Evolutionary conservation across 495 filamentous ascomycete genomes (phyloP).

Genomic region (Sordaria brevicollis): DNA sequence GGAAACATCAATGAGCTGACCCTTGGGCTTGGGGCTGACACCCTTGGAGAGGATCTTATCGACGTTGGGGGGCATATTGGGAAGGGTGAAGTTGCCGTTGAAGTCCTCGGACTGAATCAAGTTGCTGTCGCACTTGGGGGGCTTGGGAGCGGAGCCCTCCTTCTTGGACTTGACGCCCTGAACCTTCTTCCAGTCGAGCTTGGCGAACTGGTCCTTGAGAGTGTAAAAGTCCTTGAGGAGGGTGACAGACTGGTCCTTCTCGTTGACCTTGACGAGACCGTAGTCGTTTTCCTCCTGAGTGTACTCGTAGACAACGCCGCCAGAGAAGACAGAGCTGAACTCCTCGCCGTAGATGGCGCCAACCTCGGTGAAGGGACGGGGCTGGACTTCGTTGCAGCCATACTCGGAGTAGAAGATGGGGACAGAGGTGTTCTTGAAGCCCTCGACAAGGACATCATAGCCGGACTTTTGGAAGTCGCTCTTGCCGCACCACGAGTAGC

Average conservation of each 20-base stretch:
- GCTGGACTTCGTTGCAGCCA: conserved; percentile 75
- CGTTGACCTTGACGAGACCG: conserved; percentile 63
- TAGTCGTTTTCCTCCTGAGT: conserved; percentile 63
- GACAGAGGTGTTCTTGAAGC: conserved; percentile 62
- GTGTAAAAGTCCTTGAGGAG: conserved; percentile 66
- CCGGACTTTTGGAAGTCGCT: conserved; percentile 58
- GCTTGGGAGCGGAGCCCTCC: conserved; percentile 33
- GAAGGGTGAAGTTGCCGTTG: conserved; percentile 67
- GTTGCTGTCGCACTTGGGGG: conserved; percentile 48
- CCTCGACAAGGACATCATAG: conserved; percentile 60
- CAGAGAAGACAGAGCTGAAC: conserved; percentile 72
- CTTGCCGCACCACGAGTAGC: conserved; percentile 87
- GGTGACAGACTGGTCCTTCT: conserved; percentile 47
- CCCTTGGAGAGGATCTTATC: conserved; percentile 45
- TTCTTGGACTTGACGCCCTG: conserved; percentile 43
- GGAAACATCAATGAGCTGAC: conserved; percentile 31
- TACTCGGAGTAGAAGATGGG: conserved; percentile 97
- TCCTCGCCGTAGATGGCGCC: conserved; percentile 64
- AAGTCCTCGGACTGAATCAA: conserved; percentile 57
- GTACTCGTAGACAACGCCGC: conserved; percentile 85
- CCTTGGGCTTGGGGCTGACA: conserved; percentile 29
- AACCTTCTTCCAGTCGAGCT: conserved; percentile 58
- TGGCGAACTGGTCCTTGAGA: conserved; percentile 60
- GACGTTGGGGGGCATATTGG: conserved; percentile 35
- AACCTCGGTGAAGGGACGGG: conserved; percentile 79